Evolutionary conservation across 2,329 filamentous ascomycete genomes (phyloP), one percentile per base, ranked within the genome.

Genomic region (Bipolaris sorokiniana): DNA sequence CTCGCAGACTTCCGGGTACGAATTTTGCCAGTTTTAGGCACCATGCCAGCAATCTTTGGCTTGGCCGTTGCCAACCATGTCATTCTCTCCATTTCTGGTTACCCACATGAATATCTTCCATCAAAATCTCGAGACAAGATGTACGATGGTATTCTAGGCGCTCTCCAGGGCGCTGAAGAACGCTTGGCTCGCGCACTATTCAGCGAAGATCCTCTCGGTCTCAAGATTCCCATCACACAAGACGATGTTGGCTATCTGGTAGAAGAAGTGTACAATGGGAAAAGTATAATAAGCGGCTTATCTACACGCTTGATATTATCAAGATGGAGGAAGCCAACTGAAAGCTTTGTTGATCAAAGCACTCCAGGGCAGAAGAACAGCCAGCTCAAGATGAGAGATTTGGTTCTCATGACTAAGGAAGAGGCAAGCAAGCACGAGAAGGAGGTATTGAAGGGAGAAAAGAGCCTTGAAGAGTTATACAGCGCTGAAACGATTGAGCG

Each of bases 41-140:
- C 95, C 0, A 97, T 99, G 93, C 95, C 95, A 0, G 94, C 95
- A 2, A 89, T 98, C 0, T 99, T 99, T 75, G 95, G 95, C 7
- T 90, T 97, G 54, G 90, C 90, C 0, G 86, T 91, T 7, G 95
- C 95, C 3, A 99, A 98, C 77, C 92, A 98, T 73, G 87, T 98
- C 58, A 94, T 99, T 63, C 84, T 96, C 54, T 86, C 87, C 56
- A 85, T 98, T 45, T 78, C 83, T 63, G 90, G 88, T 7, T 99
- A 99, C 69, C 95, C 95, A 0, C 85, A 90, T 46, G 92, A 96
- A 62, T 96, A 95, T 73, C 80, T 91, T 0, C 86, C 88, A 0
- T 87, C 86, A 50, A 97, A 97, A 76, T 87, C 87, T 9, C 84
- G 94, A 15, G 92, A 96, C 46, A 97, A 96, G 79, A 88, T 97